Evolutionary conservation across 2,329 filamentous ascomycete genomes (phyloP), one percentile per base, ranked within the genome.

Genomic region (Incumbomyces lentus): DNA sequence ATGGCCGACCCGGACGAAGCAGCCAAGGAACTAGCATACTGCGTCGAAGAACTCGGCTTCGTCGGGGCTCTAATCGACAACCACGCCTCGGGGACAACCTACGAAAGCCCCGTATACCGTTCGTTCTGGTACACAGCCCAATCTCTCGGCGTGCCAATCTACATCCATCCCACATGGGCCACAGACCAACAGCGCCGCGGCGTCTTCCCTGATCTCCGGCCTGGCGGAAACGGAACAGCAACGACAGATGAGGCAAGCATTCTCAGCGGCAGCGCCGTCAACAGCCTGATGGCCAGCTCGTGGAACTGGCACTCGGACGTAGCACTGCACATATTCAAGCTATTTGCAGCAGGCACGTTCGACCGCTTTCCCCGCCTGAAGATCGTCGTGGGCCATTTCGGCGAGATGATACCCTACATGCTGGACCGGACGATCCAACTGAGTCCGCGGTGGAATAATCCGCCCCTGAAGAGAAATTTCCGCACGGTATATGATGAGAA

Each of bases 301-400:
- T 67, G 60, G 57, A 62, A 59, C 12, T 68, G 64, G 63, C 66
- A 68, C 46, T 52, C 59, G 10, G 61, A 68, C 16, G 61, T 64
- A 0, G 64, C 55, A 0, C 49, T 62, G 11, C 64, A 66, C 46
- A 49, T 68, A 2, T 51, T 69, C 6, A 51, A 55, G 11, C 64
- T 81, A 1, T 79, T 68, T 52, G 68, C 71, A 1, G 62, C 66
- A 0, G 74, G 75, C 1, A 54, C 78, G 1, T 81, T 81, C 50
- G 76, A 79, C 56, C 61, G 65, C 3, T 72, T 70, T 36, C 75
- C 75, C 0, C 61, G 57, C 16, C 56, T 81, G 7, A 78, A 78
- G 55, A 63, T 81, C 39, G 62, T 79, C 2, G 58, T 77, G 29
- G 72, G 72, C 0, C 73, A 78, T 59, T 67, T 74, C 64, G 67